Base-by-base conservation (phyloP, 805 yeast genomes). In the Kazachstania kunashirensis region DNA sequence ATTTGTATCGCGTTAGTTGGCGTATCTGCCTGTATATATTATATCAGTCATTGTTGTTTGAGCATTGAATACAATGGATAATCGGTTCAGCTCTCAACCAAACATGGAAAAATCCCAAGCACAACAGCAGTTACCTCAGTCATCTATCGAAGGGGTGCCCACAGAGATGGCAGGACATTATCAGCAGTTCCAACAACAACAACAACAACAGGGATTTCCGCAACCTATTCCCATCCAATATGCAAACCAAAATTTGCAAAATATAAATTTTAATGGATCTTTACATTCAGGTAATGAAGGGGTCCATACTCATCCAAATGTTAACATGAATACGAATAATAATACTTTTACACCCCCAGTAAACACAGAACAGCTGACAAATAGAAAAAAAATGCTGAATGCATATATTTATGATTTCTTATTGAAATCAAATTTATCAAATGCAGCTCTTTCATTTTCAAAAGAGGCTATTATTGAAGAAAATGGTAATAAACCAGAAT, bases 361-460 rank as follows among this genome's bases (percentile, higher is more conserved):
- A 15, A 31, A 13, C 12, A 17, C 24, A 11, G 39, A 32, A 23
- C 31, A 26, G 14, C 9, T 14, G 15, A 11, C 17, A 6, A 16
- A 25, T 7, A 24, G 31, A 15, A 71, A 73, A 47, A 78, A 77
- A 52, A 57, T 78, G 21, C 62, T 86, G 43, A 83, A 86, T 55
- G 86, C 89, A 6, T 86, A 85, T 57, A 78, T 86, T 25, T 84
- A 85, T 54, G 96, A 86, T 59, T 88, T 84, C 50, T 64, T 86
- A 43, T 52, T 82, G 49, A 86, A 86, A 58, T 76, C 82, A 36
- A 72, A 83, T 20, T 66, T 84, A 33, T 70, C 73, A 10, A 75
- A 74, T 33, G 77, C 94, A 4, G 96, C 95, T 1, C 66, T 68
- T 36, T 71, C 75, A 17, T 85, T 86, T 53, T 74, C 72, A 49